These are phyloP conservation scores for Macroventuria anomochaeta DNA, from an alignment of 2,329 filamentous ascomycete species.

Conservation along the genomic window DNA sequence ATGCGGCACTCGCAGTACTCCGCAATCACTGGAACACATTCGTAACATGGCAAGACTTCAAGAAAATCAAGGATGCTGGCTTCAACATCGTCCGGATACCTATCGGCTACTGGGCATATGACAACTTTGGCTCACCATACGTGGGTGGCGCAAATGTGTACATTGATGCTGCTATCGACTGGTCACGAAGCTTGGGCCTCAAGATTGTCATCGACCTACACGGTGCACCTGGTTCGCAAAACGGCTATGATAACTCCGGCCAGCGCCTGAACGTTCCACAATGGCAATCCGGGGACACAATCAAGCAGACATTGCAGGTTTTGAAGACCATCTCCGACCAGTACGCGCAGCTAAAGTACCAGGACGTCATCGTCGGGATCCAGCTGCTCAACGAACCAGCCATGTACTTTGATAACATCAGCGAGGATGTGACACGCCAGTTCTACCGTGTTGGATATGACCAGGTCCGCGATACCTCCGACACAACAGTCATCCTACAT, in stretches of 20 bases:
- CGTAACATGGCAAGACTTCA: slow-evolving; percentile 60
- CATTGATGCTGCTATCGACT: slow-evolving; percentile 63
- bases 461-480: slow-evolving; percentile 52
- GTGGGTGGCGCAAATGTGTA: slow-evolving; percentile 60
- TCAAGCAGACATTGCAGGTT: slow-evolving; percentile 60
- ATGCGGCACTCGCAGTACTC: slow-evolving; percentile 54
- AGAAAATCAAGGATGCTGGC: slow-evolving; percentile 62
- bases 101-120: slow-evolving; percentile 66
- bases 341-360: slow-evolving; percentile 60
- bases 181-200: slow-evolving; percentile 59
- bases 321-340: slow-evolving; percentile 64
- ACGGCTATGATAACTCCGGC: slow-evolving; percentile 69
- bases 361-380: slow-evolving; percentile 66
- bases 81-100: slow-evolving; percentile 67
- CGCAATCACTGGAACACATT: slow-evolving; percentile 60
- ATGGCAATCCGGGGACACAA: slow-evolving; percentile 58
- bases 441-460: slow-evolving; percentile 64
- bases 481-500: slow-evolving; percentile 63
- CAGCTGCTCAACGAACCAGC: slow-evolving; percentile 64
- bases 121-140: slow-evolving; percentile 59
- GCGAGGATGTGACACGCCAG: slow-evolving; percentile 55
- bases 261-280: slow-evolving; percentile 52
- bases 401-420: slow-evolving; percentile 53
- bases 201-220: slow-evolving; percentile 68
- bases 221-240: slow-evolving; percentile 63